Conservation (phyloP, 2,329 filamentous ascomycete species). For the Colletotrichum navitas region DNA sequence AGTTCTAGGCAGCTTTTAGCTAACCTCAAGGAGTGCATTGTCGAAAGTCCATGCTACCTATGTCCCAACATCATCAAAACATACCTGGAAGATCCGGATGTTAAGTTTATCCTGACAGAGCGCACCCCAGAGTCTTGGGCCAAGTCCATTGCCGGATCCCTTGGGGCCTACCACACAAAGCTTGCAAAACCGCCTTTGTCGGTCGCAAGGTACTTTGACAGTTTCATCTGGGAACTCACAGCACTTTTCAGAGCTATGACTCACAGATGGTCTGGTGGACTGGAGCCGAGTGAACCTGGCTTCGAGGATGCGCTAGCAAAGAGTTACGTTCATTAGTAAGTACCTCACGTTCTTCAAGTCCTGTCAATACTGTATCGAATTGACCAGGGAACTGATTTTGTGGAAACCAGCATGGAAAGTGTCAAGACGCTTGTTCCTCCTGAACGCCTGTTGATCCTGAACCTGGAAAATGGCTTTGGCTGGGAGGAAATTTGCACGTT, state of each 20-base stretch:
- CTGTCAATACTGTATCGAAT: background rate
- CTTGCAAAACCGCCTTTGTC: slow-evolving; percentile 38
- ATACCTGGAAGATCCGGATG: slow-evolving; percentile 48
- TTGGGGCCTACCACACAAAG: slow-evolving; percentile 34
- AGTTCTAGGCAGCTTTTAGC: background rate
- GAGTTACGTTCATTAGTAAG: slow-evolving; percentile 34
- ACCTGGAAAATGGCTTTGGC: slow-evolving; percentile 52
- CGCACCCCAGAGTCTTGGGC: slow-evolving; percentile 53
- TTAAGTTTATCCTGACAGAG: slow-evolving; percentile 54
- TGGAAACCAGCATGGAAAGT: slow-evolving; percentile 43
- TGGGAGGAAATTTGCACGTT: slow-evolving; percentile 54
- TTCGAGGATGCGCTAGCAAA: slow-evolving; percentile 30
- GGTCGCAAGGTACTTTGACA: slow-evolving; percentile 30
- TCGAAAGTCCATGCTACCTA: slow-evolving; percentile 47
- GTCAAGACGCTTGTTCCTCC: slow-evolving; percentile 46
- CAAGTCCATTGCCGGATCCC: slow-evolving; percentile 48
- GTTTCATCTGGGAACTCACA: slow-evolving; percentile 35
- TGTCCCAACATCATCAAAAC: slow-evolving; percentile 47
- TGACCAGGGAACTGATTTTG: background rate
- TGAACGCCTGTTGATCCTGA: slow-evolving; percentile 48
- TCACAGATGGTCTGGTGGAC: slow-evolving; percentile 30
- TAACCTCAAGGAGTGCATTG: slow-evolving; percentile 16
- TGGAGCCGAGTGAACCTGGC: slow-evolving; percentile 18
- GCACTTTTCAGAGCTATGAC: slow-evolving; percentile 35
- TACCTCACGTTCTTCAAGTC: background rate